Evolutionary conservation across 768 basidiomycete species (phyloP).

Genomic region (Epithele typhae): DNA sequence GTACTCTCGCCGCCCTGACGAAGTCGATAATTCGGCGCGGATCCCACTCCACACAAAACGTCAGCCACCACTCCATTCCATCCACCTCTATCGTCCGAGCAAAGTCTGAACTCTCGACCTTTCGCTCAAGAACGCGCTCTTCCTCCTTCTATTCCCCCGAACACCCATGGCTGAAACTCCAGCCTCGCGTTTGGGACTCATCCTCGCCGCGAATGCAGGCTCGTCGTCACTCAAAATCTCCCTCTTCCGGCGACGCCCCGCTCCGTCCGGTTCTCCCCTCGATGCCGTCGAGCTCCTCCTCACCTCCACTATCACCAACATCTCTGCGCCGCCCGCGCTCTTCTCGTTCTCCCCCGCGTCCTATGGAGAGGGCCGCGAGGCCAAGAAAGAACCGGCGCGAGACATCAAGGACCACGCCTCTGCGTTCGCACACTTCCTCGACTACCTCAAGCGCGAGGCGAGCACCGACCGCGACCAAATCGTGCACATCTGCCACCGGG

Average conservation of each 20-base stretch:
- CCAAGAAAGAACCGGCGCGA: constrained; percentile 34
- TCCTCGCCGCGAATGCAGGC: constrained; percentile 75
- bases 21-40: too few species aligned
- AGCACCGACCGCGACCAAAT: constrained; percentile 43
- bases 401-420: constrained; percentile 53
- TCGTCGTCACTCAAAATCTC: constrained; percentile 86
- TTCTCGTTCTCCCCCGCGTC: constrained; percentile 39
- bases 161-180: constrained; percentile 10
- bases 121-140: not conserved
- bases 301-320: constrained; percentile 51
- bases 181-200: constrained; percentile 29
- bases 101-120: not conserved
- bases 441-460: constrained; percentile 37
- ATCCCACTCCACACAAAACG: too few species aligned
- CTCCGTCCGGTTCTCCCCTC: constrained; percentile 19
- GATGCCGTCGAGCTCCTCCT: constrained; percentile 41
- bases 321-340: constrained; percentile 49
- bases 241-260: constrained; percentile 42
- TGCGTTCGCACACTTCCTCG: constrained; percentile 60
- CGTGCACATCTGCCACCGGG: constrained; percentile 62
- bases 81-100: too few species aligned
- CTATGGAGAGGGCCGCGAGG: constrained; percentile 25
- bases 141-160: not conserved
- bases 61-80: too few species aligned
- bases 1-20: too few species aligned